Evolutionary conservation across 2,329 filamentous ascomycete species (phyloP).

Genomic region (Thielaviopsis punctulata): DNA sequence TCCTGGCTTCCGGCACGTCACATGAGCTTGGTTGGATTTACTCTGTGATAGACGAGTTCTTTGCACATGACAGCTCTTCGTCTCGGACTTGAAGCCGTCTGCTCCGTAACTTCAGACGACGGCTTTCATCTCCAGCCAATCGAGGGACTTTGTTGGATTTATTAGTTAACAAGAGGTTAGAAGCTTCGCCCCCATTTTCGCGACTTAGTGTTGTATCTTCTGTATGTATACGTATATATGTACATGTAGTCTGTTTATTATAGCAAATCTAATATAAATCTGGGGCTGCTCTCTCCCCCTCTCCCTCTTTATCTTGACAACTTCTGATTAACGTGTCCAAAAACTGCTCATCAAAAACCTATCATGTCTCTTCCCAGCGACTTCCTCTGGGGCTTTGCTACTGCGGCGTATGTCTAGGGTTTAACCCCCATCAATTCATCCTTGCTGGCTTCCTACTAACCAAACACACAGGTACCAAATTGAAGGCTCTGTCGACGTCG

Average conservation of each 20-base stretch:
- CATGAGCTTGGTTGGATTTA: too few species aligned
- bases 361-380: constrained; percentile 46
- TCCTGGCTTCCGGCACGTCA: too few species aligned
- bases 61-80: neutral
- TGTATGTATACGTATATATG: too few species aligned
- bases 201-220: too few species aligned
- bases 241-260: too few species aligned
- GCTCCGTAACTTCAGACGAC: neutral
- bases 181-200: too few species aligned
- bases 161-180: too few species aligned
- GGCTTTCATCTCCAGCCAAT: neutral
- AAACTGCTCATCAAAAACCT: neutral
- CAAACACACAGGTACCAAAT: constrained; percentile 55
- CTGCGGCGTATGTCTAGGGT: constrained; percentile 42
- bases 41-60: too few species aligned
- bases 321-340: neutral
- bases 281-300: too few species aligned
- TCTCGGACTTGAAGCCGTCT: neutral
- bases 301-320: neutral
- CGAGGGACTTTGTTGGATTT: neutral
- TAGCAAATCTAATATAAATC: too few species aligned
- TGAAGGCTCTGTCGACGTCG: constrained; percentile 56
- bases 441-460: neutral
- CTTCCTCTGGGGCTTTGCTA: constrained; percentile 68
- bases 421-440: neutral